Conservation (phyloP, 2,329 filamentous ascomycete species). For the Bipolaris oryzae region DNA sequence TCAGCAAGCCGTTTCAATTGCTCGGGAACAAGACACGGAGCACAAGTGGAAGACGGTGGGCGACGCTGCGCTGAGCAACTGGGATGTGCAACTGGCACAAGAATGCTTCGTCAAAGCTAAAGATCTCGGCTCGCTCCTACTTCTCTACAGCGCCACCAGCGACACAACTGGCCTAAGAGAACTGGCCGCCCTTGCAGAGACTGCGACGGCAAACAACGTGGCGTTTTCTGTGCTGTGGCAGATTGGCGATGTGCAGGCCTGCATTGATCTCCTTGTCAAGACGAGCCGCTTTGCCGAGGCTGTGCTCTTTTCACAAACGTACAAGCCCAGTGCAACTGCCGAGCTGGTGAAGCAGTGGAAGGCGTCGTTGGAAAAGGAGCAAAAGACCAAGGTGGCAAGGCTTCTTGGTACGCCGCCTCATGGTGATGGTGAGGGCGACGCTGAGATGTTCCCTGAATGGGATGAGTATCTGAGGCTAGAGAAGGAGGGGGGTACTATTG, state of each 20-base stretch:
- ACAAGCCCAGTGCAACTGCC: constrained; percentile 79
- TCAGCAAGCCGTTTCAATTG: constrained; percentile 83
- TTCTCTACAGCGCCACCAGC: constrained; percentile 85
- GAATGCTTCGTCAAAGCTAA: constrained; percentile 93
- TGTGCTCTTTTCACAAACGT: constrained; percentile 91
- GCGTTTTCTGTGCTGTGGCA: constrained; percentile 92
- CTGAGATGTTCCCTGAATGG: constrained; percentile 95
- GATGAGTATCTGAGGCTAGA: constrained; percentile 86
- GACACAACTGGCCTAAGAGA: constrained; percentile 75
- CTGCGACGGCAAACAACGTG: constrained; percentile 84
- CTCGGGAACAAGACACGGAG: constrained; percentile 81
- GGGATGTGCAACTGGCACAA: constrained; percentile 86
- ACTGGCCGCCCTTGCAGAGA: constrained; percentile 76
- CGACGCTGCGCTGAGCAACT: constrained; percentile 82
- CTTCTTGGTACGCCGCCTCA: constrained; percentile 77
- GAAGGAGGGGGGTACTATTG: constrained; percentile 65
- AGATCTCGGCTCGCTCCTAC: constrained; percentile 85
- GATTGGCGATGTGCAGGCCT: constrained; percentile 79
- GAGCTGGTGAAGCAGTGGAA: constrained; percentile 81
- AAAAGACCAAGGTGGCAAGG: constrained; percentile 84
- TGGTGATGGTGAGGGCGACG: constrained; percentile 69
- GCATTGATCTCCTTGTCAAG: constrained; percentile 76
- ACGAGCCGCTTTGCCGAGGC: constrained; percentile 85
- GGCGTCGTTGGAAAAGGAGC: constrained; percentile 76
- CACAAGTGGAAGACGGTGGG: constrained; percentile 99